These are phyloP conservation scores for Aspergillus leporis DNA, from an alignment of 495 filamentous ascomycete species.

Conservation along the genomic window DNA sequence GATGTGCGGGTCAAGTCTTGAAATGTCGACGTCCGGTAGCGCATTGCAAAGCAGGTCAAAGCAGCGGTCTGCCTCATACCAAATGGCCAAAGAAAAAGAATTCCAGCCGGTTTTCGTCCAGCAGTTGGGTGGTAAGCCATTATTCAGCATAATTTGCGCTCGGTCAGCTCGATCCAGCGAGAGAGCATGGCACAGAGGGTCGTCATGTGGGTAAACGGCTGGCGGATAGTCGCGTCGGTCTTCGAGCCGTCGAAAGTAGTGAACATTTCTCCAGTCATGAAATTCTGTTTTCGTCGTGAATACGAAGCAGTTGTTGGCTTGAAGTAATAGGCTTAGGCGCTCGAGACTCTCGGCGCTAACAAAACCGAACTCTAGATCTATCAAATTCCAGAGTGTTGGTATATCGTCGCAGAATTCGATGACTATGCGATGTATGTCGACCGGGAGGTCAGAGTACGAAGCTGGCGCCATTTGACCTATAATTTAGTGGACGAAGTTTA, in stretches of 20 bases:
- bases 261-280: not conserved
- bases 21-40: not conserved
- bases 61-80: not conserved
- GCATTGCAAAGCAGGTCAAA: not conserved
- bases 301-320: not conserved
- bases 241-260: not conserved
- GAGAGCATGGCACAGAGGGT: not conserved
- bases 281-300: not conserved
- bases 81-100: not conserved
- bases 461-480: too few species aligned
- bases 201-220: not conserved
- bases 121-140: not conserved
- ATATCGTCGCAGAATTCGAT: too few species aligned
- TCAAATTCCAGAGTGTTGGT: not conserved
- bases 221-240: not conserved
- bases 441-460: too few species aligned
- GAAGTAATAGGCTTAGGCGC: not conserved
- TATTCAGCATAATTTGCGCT: not conserved
- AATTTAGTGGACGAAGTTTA: too few species aligned
- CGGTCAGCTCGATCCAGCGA: not conserved
- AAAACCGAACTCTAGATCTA: not conserved
- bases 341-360: not conserved
- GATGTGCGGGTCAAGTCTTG: not conserved
- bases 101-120: not conserved
- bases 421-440: too few species aligned